phyloP scores from a whole-genome alignment of 306 rosid species.

The Mimosa bimucronata region DNA sequence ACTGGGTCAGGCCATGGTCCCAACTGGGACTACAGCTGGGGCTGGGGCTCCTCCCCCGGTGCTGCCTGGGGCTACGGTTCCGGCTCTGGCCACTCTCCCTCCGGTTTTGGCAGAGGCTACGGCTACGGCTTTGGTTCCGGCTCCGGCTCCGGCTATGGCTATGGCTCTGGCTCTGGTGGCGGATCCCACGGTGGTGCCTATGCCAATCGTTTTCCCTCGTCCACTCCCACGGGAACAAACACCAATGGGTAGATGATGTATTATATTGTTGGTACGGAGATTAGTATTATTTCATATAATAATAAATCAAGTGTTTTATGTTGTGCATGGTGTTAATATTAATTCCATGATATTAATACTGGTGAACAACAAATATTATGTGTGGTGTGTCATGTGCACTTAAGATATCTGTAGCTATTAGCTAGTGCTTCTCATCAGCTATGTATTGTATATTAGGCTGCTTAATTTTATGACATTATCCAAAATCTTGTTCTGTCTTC shows the following conservation, averaged over 20 bases:
- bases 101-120: conserved; percentile 60
- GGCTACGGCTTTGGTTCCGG: conserved; percentile 71
- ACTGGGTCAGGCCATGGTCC: conserved; percentile 77
- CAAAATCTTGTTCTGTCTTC: no score
- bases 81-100: conserved; percentile 68
- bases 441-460: not conserved
- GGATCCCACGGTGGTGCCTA: not conserved
- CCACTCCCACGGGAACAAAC: conserved; percentile 31
- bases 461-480: not conserved
- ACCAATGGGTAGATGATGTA: conserved; percentile 40
- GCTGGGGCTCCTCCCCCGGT: conserved; percentile 76
- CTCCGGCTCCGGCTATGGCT: conserved; percentile 47
- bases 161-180: conserved; percentile 46
- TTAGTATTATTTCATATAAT: not conserved
- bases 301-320: not conserved
- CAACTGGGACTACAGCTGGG: conserved; percentile 83
- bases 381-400: not conserved
- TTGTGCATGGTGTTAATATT: not conserved
- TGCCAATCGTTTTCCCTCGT: conserved; percentile 2
- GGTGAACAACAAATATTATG: not conserved
- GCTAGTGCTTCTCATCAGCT: not conserved
- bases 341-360: not conserved
- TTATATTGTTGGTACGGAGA: no score
- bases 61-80: conserved; percentile 86
- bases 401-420: not conserved